Conservation (phyloP, 2,329 filamentous ascomycete species). For the Apiospora arundinis region DNA sequence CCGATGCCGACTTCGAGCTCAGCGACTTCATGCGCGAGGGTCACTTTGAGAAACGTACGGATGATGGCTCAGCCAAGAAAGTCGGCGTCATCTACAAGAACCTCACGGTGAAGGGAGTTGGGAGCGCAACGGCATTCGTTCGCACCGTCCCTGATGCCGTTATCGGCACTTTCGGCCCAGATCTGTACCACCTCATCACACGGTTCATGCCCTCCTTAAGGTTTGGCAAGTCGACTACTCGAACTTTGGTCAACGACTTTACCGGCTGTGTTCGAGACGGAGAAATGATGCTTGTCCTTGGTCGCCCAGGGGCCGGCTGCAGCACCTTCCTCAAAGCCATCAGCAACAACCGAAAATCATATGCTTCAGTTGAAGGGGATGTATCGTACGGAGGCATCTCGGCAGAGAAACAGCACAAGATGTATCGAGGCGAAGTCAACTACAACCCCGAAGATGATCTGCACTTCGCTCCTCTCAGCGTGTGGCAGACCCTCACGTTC, state of each 20-base stretch:
- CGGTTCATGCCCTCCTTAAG: constrained; percentile 43
- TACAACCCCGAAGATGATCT: constrained; percentile 81
- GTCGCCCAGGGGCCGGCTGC: constrained; percentile 76
- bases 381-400: constrained; percentile 76
- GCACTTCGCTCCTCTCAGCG: constrained; percentile 76
- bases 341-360: constrained; percentile 71
- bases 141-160: constrained; percentile 77
- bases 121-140: constrained; percentile 71
- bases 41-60: constrained; percentile 75
- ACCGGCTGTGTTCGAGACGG: constrained; percentile 70
- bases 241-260: constrained; percentile 67
- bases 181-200: constrained; percentile 70
- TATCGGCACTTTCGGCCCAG: constrained; percentile 80
- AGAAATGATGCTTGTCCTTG: constrained; percentile 74
- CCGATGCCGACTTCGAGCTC: constrained; percentile 70
- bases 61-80: constrained; percentile 73
- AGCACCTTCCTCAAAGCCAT: constrained; percentile 79
- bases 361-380: constrained; percentile 70
- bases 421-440: constrained; percentile 77
- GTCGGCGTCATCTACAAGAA: constrained; percentile 80
- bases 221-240: constrained; percentile 35
- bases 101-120: constrained; percentile 75
- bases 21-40: constrained; percentile 75
- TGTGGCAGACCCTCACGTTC: constrained; percentile 80
- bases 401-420: constrained; percentile 69